Percentiles rank a stretch among this genome's conserved stretches.
Conservation (phyloP, 352 stramenopile species). For the Globisporangium sylvaticum region DNA sequence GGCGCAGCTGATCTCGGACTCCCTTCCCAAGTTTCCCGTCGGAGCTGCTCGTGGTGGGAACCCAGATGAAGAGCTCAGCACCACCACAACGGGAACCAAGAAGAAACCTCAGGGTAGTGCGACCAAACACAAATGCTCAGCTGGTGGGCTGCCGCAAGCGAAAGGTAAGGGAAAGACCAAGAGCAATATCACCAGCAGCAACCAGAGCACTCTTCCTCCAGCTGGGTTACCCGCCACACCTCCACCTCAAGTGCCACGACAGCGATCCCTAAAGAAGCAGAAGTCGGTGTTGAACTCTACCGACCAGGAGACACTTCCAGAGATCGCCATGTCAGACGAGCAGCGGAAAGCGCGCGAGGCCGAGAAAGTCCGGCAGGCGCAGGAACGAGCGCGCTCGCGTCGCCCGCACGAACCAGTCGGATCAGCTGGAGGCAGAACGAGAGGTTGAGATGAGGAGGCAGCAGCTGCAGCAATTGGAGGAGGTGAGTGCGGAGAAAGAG, state of each 20-base stretch:
- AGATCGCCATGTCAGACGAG: slow-evolving; percentile 23
- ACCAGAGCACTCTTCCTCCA: neutral
- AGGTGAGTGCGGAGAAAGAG: slow-evolving; percentile 30
- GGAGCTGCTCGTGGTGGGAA: neutral
- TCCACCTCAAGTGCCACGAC: neutral
- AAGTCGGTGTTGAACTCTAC: neutral
- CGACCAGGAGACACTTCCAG: slow-evolving; percentile 21
- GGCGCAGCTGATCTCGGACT: slow-evolving; percentile 16
- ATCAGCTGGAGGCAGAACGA: slow-evolving; percentile 24
- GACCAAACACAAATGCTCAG: neutral
- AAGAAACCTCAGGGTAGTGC: neutral
- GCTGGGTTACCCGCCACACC: neutral
- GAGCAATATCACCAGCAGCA: neutral
- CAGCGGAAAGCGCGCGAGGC: slow-evolving; percentile 28
- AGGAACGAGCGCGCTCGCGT: slow-evolving; percentile 49
- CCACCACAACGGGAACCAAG: neutral
- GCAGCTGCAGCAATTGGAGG: slow-evolving; percentile 16
- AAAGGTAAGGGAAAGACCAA: neutral
- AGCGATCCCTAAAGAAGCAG: slow-evolving; percentile 4
- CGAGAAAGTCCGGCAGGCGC: slow-evolving; percentile 51
- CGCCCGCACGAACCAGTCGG: slow-evolving; percentile 36
- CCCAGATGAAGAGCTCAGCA: neutral
- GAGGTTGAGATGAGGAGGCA: slow-evolving; percentile 19
- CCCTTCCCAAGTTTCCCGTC: slow-evolving; percentile 6
- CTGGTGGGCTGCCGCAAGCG: neutral